Base-by-base conservation (phyloP, 2,329 filamentous ascomycete genomes). In the Elsinoe fawcettii region DNA sequence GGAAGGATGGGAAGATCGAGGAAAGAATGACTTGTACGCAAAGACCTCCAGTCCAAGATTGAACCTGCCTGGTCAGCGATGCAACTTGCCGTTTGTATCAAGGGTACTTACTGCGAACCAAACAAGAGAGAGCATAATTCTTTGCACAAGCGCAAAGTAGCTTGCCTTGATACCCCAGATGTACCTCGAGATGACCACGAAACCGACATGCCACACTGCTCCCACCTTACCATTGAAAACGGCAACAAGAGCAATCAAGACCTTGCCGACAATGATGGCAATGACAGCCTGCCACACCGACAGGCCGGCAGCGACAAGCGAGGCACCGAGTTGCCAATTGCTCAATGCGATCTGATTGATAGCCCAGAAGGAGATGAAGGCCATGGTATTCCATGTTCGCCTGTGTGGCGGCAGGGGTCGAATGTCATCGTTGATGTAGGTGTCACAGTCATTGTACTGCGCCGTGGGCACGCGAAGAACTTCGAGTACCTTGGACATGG, bases 31-130 rank as follows among this genome's bases (percentile, higher is more conserved):
- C 75, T 16, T 72, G 70, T 2, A 80, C 70, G 0, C 75, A 73
- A 58, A 80, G 77, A 0, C 78, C 82, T 0, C 83, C 83, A 61
- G 83, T 84, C 62, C 82, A 81, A 32, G 79, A 80, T 62, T 86
- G 82, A 8, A 53, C 49, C 49, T 53, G 20, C n/a, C 9, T 7
- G 32, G 43, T 87, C 83, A 0, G 82, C 80, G 55, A 85, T 82
- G 65, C 69, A 36, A 65, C 2, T 5, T 12, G 4, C 1, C 5
- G 18, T 6, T 14, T 14, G 30, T 8, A 1, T 8, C 8, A 12
- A n/a, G n/a, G 3, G 16, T n/a, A 39, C 49, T 39, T 8, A 56
- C 53, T 1, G 57, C 54, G 14, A 54, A 69, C 84, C 79, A 80
- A 66, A 81, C 79, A 18, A 79, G 64, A 4, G 77, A 78, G 3